Base-by-base conservation (phyloP, 2,329 filamentous ascomycete species). In the Microsporum ferrugineum region DNA sequence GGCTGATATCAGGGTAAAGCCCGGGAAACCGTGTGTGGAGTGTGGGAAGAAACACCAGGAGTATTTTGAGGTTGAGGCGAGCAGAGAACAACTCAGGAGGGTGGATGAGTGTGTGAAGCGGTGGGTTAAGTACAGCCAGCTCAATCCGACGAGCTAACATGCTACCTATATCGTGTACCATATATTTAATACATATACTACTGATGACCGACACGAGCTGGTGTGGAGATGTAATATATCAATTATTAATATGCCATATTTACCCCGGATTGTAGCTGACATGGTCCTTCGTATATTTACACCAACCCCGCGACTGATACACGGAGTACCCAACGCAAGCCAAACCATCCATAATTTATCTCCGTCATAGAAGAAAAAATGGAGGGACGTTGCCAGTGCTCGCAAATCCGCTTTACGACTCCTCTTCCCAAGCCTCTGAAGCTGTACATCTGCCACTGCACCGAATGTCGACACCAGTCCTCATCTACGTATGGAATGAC, bases 21-120 rank as follows among this genome's bases (percentile, higher is more conserved):
- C 67, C 73, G 76, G 60, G 75, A 84, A 72, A 17, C 82, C 82
- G 59, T 99, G 94, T 69, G 79, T 79, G 3, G 82, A 84, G 0
- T 99, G 94, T 70, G 91, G 91, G 1, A 86, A 85, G 69, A 86
- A 90, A 68, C 94, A 99, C 73, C 80, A 87, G 59, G 94, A 99
- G 76, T 99, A 92, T 92, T 99, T 99, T 71, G 88, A 95, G 75
- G 85, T 96, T 0, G 84, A 89, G 64, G 88, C 89, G 0, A 86
- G 79, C 27, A 82, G 85, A 65, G 80, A 86, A 33, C 88, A 86
- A 0, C 80, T 97, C 2, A 83, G 80, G 63, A 80, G 70, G 31
- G 82, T 89, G 7, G 86, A 89, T 74, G 84, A 88, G 65, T 84
- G 91, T 62, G 85, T 96, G 45, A 83, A 86, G 69, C 77, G 90